Evolutionary conservation across 179 eudicot species (phyloP), one percentile per base, ranked within the genome.

Genomic region (Amaranthus tricolor): DNA sequence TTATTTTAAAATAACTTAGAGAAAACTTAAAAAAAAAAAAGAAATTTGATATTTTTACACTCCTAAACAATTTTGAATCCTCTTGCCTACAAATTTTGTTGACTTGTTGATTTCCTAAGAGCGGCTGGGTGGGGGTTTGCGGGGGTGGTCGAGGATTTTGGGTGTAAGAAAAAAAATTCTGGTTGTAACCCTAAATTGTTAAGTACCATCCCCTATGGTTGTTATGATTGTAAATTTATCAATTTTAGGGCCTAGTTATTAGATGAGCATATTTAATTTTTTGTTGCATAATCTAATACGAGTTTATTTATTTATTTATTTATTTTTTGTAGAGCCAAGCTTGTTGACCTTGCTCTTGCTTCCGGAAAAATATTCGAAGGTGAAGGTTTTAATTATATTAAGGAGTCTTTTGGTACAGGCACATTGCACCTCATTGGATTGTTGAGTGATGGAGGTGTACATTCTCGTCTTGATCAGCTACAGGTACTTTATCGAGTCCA

Each of bases 391-490:
- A 89, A 82, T 12, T 89, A 89, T 80, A 89, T 93, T 65, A 85
- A 88, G 77, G 90, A 87, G 63, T 81, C 81, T 68, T 91, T 93
- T 68, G 87, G 59, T 49, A 85, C 77, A 59, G 85, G 85, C 69
- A 93, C 98, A 8, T 81, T 93, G 72, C 98, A 93, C 80, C 89
- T 93, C 69, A 87, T 93, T 79, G 96, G 94, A 6, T 76, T 93
- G 68, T 70, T 93, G 74, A 91, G 96, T 84, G 98, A 93, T 76
- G 98, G 98, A 45, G 96, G 98, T 79, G 98, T 93, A 12, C 98
- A 93, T 81, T 93, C 96, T 47, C 86, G 98, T 49, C 83, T 91
- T 68, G 96, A 93, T 75, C 96, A 93, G 74, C 62, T 93, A 71
- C 98, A 84, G 98, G 98, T 93, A 77, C 16, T 53, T 16, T 3